Percentiles rank a stretch among this genome's conserved stretches.
These are phyloP conservation scores for Colletotrichum abscissum DNA, from an alignment of 2,329 filamentous ascomycete species.

Conservation along the genomic window DNA sequence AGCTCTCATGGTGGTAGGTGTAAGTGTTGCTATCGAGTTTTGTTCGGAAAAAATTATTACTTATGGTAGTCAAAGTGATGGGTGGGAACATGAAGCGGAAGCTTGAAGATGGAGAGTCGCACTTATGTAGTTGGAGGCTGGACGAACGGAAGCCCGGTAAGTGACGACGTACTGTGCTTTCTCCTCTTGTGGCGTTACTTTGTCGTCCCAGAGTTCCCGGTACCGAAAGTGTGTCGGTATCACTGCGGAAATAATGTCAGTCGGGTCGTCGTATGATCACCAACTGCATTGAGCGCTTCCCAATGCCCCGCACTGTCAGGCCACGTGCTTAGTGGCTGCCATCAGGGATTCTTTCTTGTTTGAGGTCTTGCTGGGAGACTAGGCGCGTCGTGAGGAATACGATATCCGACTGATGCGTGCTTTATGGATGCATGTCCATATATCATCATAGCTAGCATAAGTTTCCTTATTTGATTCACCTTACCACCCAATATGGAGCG, in stretches of 20 bases:
- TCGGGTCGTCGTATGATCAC: constrained; percentile 17
- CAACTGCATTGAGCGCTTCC: neutral
- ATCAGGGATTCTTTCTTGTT: neutral
- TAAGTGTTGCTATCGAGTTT: neutral
- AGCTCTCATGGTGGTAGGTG: constrained; percentile 57
- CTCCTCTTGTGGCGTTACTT: constrained; percentile 19
- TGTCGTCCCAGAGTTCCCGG: constrained; percentile 2
- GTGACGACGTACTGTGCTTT: constrained; percentile 7
- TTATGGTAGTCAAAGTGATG: neutral
- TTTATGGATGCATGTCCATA: neutral
- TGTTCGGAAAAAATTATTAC: too few relatives aligned
- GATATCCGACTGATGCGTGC: neutral
- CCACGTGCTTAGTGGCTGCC: constrained; percentile 10
- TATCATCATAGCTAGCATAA: neutral
- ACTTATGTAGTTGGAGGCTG: neutral
- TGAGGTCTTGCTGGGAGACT: neutral
- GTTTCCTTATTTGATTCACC: too few relatives aligned
- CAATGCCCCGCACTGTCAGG: constrained; percentile 22
- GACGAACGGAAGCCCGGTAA: constrained; percentile 12
- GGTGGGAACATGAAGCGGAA: neutral
- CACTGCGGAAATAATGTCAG: constrained; percentile 16
- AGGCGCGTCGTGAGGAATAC: neutral
- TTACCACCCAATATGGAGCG: neutral
- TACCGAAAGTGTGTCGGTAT: neutral
- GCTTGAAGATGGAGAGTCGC: neutral